Base-by-base conservation (phyloP, 202 grass and related monocot species). In the Saccharum hybrid region DNA sequence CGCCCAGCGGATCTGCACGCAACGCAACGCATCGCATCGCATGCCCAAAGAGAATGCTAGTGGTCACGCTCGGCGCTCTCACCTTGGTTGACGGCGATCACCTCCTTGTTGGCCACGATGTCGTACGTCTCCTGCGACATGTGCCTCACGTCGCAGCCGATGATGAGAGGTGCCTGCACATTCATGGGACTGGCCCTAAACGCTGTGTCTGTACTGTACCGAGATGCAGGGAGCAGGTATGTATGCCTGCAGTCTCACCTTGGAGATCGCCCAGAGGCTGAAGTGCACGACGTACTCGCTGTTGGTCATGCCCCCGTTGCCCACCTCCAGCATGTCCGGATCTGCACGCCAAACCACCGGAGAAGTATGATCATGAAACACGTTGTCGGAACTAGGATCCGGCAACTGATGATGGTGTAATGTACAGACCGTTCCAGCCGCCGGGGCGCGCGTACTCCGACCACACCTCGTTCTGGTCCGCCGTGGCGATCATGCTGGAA, bases 271-370 rank as follows among this genome's bases (percentile, higher is more conserved):
- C 96, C 93, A 98, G 9, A 98, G 67, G 82, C 91, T 95, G 85
- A 95, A 98, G 75, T 98, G 95, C 56, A 86, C 90, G 71, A 93
- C 7, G 51, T 98, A 98, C 78, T 98, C 92, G 85, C 72, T 77
- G 57, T 90, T 84, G 1, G 78, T 84, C 96, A 98, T 98, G 4
- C 92, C 92, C 10, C 89, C 96, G 66, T 98, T 98, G 64, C 93
- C 96, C 28, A 98, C 86, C 77, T 95, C 96, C 4, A 98, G 96
- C 96, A 98, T 98, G 69, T 98, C 96, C 18, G 93, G 96, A 48
- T 95, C 94, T 94, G 84, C 84, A 16, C 26, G 26, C 26, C 26
- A 51, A 16, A 52, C 15, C 30, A 34, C 2, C 41, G 70, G 10
- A 48, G 28, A 3, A 13, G 9, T 5, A 26, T 26, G 40, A 41